Evolutionary conservation across 331 rosid species (phyloP).

Genomic region (Pyrus hybrid): DNA sequence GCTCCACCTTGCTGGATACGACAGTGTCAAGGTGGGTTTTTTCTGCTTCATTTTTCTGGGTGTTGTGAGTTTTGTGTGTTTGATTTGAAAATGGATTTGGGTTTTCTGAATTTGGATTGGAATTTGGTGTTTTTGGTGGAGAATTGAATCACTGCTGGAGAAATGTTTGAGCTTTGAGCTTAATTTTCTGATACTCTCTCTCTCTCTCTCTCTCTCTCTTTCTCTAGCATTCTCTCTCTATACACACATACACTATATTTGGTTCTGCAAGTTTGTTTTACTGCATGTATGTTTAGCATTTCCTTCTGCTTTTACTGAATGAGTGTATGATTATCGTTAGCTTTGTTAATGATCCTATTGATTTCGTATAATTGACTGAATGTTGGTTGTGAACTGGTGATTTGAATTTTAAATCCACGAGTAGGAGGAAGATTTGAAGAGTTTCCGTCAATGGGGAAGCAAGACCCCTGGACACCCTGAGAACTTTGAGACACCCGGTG

Average conservation of each 20-base stretch:
- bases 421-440: slow-evolving; percentile 77
- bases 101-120: neutral
- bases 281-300: too few relatives aligned
- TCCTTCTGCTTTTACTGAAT: too few relatives aligned
- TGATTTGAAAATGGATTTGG: slow-evolving; percentile 1
- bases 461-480: slow-evolving; percentile 93
- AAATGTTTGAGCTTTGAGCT: neutral
- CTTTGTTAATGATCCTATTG: neutral
- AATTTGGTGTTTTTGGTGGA: neutral
- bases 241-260: neutral
- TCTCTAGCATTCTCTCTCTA: neutral
- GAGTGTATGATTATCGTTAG: neutral
- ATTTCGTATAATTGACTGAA: slow-evolving; percentile 8
- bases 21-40: slow-evolving; percentile 52
- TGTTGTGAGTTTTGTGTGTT: neutral
- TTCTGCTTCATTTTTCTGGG: neutral
- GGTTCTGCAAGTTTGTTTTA: neutral
- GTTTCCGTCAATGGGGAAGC: slow-evolving; percentile 88
- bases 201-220: too few relatives aligned
- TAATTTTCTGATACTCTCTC: neutral
- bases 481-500: slow-evolving; percentile 82
- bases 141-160: neutral
- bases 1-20: slow-evolving; percentile 89
- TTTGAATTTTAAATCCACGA: slow-evolving; percentile 13
- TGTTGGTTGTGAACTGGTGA: neutral